phyloP scores from a whole-genome alignment of 345 rosid species.

The Zanthoxylum bungeanum region DNA sequence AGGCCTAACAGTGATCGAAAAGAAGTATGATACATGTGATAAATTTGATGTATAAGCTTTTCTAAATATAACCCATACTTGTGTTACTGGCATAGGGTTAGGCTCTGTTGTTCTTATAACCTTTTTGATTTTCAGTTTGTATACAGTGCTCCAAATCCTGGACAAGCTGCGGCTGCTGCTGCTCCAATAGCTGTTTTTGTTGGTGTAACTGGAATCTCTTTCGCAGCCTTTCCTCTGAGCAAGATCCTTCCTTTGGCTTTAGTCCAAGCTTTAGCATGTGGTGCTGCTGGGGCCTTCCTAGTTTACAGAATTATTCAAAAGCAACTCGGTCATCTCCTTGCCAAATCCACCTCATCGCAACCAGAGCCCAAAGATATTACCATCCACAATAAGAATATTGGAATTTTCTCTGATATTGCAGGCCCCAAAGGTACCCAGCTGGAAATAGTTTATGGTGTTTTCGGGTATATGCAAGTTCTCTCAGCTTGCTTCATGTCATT shows the following conservation, averaged over 20 bases:
- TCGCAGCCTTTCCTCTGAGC: conserved; percentile 85
- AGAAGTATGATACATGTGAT: background rate
- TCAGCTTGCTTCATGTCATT: conserved; percentile 99
- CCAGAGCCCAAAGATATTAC: conserved; percentile 33
- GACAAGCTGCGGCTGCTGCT: conserved; percentile 85
- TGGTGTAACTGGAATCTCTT: conserved; percentile 82
- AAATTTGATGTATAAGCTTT: background rate
- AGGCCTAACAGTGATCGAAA: background rate
- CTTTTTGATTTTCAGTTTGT: conserved; percentile 58
- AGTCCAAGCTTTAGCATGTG: conserved; percentile 75
- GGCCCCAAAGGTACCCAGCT: conserved; percentile 92
- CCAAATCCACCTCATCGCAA: conserved; percentile 37
- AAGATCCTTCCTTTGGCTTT: conserved; percentile 51
- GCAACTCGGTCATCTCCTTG: conserved; percentile 86
- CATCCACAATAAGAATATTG: conserved; percentile 41
- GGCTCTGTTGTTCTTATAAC: conserved; percentile 1
- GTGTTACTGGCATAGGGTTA: background rate
- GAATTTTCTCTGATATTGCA: conserved; percentile 83
- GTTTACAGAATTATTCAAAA: conserved; percentile 59
- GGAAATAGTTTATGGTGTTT: conserved; percentile 84
- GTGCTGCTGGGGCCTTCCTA: conserved; percentile 76
- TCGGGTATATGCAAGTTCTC: conserved; percentile 91
- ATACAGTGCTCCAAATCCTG: conserved; percentile 95
- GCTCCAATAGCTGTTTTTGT: conserved; percentile 79
- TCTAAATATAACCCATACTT: background rate